Base-by-base conservation (phyloP, 2,329 filamentous ascomycete genomes). In the Xylariaceae sp. region DNA sequence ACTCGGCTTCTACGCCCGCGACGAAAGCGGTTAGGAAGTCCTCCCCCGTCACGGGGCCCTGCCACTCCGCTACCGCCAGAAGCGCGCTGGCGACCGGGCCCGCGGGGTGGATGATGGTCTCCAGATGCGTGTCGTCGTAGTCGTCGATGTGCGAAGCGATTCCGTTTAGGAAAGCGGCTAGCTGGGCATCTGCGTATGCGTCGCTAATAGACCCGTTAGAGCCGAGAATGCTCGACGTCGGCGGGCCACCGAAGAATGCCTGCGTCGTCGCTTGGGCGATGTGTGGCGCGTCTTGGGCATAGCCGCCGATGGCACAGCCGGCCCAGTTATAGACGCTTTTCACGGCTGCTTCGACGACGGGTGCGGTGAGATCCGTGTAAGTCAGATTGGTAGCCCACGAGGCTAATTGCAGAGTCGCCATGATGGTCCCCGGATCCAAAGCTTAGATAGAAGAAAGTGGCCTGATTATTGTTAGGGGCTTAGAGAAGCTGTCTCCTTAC, bases 91-190 rank as follows among this genome's bases (percentile, higher is more conserved):
- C 78, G 0, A 84, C 78, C 0, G 80, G 78, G 0, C 81, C 80
- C 0, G 80, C 76, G 0, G 81, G 82, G 60, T 85, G 82, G 40
- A 84, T 84, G 60, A 84, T 80, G 4, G 79, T 83, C 43, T 80
- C 79, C 1, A 83, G 72, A 61, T 84, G 81, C 1, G 80, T 84
- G 64, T 84, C 81, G 58, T 85, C 82, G 65, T 83, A 85, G 63
- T 84, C 81, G 54, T 84, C 78, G 3, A 83, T 79, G 58, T 84
- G 80, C 26, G 78, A 81, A 11, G 81, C 78, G 39, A 84, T 82
- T 23, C 82, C 82, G 58, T 84, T 83, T 43, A 85, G 63, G 6
- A 84, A 68, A 0, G 80, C 79, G 1, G 81, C 81, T 53, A 80
- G 73, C 61, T 80, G 77, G 2, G 79, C 75, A 60, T 83, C 79